Evolutionary conservation across 2,329 filamentous ascomycete species (phyloP), one percentile per base, ranked within the genome.

Genomic region (Talaromyces amestolkiae): DNA sequence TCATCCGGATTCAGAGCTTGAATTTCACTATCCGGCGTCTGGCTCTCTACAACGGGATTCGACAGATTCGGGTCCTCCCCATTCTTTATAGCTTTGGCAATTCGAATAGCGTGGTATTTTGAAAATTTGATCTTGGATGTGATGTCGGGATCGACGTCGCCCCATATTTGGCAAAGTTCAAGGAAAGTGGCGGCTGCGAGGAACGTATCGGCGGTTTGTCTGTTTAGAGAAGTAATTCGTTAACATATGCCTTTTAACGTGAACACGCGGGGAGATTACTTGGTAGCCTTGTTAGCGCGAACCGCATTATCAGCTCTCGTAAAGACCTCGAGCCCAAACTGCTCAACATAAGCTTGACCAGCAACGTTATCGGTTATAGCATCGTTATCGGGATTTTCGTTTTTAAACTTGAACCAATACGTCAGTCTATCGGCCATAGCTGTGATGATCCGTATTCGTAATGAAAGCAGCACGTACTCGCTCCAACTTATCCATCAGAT

Each of bases 101-200:
- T 99, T 65, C 95, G 87, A 41, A 94, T 82, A 2, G 94, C 93
- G 76, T 98, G 96, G 85, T 92, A 99, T 78, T 98, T 99, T 49
- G 94, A 93, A 75, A 92, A 99, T 77, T 96, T 97, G 79, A 94
- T 92, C 82, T 97, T 98, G 63, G 92, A 87, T 45, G 88, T 84
- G 22, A 89, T 87, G 73, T 98, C 93, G 0, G 86, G 79, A 39
- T 96, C 91, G 11, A 89, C 81, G 0, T 86, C 79, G 6, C 88
- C 89, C 93, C 94, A 99, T 72, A 97, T 90, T 69, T 89, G 89
- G 64, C 92, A 85, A 5, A 98, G 83, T 70, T 97, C 92, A 73
- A 98, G 88, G 77, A 99, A 98, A 0, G 93, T 96, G 0, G 92
- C 89, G 0, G 95, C 92, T 1, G 96, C 95, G 74, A 93, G 90